These are phyloP conservation scores for Incumbomyces lentus DNA, from an alignment of 2,329 filamentous ascomycete species.

Conservation along the genomic window DNA sequence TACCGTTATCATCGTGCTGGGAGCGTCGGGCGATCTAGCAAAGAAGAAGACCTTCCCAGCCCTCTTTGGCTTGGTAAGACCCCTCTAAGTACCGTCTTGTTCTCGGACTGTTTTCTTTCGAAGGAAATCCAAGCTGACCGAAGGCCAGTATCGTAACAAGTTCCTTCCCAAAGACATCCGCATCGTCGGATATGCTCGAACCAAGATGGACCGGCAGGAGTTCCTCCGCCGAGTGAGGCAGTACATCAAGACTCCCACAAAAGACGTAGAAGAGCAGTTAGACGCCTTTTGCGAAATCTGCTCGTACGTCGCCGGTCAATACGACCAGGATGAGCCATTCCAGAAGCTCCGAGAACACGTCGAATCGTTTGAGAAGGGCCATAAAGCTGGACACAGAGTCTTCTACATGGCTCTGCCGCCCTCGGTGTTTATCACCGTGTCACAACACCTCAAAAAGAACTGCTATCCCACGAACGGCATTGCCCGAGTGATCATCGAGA, in stretches of 20 bases:
- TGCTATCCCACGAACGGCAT: constrained; percentile 90
- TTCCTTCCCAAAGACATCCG: constrained; percentile 93
- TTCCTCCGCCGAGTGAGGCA: constrained; percentile 90
- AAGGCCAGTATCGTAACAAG: constrained; percentile 81
- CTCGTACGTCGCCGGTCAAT: constrained; percentile 93
- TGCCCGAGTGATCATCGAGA: constrained; percentile 94
- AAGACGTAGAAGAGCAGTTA: constrained; percentile 92
- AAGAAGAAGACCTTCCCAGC: constrained; percentile 99
- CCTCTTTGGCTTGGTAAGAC: constrained; percentile 87
- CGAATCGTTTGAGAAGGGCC: constrained; percentile 70
- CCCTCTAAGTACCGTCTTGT: no score
- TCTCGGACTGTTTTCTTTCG: no score
- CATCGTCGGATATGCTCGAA: constrained; percentile 97
- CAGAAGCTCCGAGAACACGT: constrained; percentile 74
- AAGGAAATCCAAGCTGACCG: no score
- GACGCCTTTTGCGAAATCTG: constrained; percentile 80
- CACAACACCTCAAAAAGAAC: constrained; percentile 91
- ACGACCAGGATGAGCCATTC: constrained; percentile 95
- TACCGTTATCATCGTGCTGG: constrained; percentile 91
- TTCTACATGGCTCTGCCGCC: constrained; percentile 99
- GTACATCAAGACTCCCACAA: constrained; percentile 97
- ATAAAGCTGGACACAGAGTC: constrained; percentile 75
- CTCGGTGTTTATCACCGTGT: constrained; percentile 95
- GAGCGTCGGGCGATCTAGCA: constrained; percentile 91
- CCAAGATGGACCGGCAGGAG: constrained; percentile 97